Base-by-base conservation (phyloP, 805 yeast genomes). In the Lipomyces orientalis region DNA sequence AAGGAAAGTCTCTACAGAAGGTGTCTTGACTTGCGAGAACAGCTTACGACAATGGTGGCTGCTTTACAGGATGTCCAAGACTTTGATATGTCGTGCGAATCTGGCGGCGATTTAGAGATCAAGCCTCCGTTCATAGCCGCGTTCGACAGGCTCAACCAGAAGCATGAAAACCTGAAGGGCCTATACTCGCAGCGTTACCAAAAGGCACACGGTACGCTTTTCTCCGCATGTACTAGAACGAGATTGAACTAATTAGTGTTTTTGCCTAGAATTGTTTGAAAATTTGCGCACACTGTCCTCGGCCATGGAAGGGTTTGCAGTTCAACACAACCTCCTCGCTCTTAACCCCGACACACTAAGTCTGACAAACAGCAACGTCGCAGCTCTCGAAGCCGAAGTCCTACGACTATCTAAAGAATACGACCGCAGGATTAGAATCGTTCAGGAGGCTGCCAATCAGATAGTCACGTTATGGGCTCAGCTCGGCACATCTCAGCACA, bases 391-490 rank as follows among this genome's bases (percentile, higher is more conserved):
- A 60, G 34, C 58, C 0, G 78, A 77, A 60, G 69, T 75, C 0
- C 39, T 61, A 12, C 64, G 75, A 2, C 72, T 76, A 70, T 61
- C 72, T 19, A 61, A 65, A 14, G 78, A 76, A 59, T 69, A 69
- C 51, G 61, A 68, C 33, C 33, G 62, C 4, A 65, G 78, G 8
- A 59, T 75, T 8, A 46, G 46, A 10, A 61, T 29, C 6, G 75
- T 73, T 2, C 64, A 70, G 25, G 66, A 65, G n/a, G 64, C 60
- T 25, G 75, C 79, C 6, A 46, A 67, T n/a, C 65, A 68, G 12
- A 75, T 77, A 14, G 77, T 73, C 37, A 54, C 67, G 7, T 64
- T 77, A n/a, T 77, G 78, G 78, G 75, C 76, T 1, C 77, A 77
- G 58, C 74, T 77, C 29, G 79, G 77, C 1, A 74, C 76, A 0